Conservation (phyloP, 352 stramenopile species). For the Globisporangium parvum region DNA sequence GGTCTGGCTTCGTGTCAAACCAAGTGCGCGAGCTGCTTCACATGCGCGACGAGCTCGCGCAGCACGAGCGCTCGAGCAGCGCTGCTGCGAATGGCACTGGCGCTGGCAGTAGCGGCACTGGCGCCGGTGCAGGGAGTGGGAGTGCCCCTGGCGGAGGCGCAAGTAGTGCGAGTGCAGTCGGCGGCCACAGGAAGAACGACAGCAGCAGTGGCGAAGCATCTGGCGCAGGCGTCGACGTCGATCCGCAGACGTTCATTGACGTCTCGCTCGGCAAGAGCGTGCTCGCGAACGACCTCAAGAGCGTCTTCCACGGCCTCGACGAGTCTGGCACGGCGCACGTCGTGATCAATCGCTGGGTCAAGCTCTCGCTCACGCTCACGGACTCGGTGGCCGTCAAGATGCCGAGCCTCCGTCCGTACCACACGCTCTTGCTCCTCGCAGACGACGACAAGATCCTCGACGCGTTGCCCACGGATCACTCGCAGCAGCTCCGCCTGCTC, state of each 20-base stretch:
- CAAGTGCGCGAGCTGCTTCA: constrained; percentile 76
- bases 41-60: constrained; percentile 67
- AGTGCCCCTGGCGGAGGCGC: neutral
- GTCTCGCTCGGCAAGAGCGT: constrained; percentile 69
- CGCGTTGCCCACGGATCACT: constrained; percentile 65
- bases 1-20: constrained; percentile 69
- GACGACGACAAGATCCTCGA: constrained; percentile 62
- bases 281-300: constrained; percentile 82
- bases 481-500: constrained; percentile 65
- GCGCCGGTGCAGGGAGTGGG: constrained; percentile 6
- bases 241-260: constrained; percentile 81
- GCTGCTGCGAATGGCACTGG: constrained; percentile 20
- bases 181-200: constrained; percentile 32
- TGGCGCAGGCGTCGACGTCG: constrained; percentile 40
- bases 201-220: constrained; percentile 16
- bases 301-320: constrained; percentile 76
- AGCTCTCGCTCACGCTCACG: constrained; percentile 76
- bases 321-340: constrained; percentile 72
- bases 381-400: constrained; percentile 56
- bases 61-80: constrained; percentile 44
- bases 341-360: constrained; percentile 82
- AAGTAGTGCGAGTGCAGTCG: constrained; percentile 7
- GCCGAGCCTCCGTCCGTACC: constrained; percentile 70
- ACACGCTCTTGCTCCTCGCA: constrained; percentile 67
- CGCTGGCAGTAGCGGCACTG: constrained; percentile 15